phyloP scores from a whole-genome alignment of 345 rosid species.

The Lepidium sativum region DNA sequence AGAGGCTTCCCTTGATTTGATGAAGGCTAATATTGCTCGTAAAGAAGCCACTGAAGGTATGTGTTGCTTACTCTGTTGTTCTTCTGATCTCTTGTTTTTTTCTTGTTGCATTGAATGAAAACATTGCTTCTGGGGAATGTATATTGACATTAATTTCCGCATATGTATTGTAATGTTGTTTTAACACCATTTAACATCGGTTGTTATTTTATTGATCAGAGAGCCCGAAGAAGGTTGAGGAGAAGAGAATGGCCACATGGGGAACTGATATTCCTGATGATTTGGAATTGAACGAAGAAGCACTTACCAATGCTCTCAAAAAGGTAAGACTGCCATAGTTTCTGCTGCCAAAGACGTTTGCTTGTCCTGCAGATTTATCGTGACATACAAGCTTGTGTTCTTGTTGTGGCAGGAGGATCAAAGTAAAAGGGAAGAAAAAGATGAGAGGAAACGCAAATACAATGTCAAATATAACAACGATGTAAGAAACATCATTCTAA shows the following conservation, averaged over 20 bases:
- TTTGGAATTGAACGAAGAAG: slow-evolving; percentile 52
- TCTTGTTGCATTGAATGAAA: background rate
- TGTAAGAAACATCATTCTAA: slow-evolving; percentile 22
- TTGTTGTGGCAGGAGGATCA: slow-evolving; percentile 45
- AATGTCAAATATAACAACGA: slow-evolving; percentile 52
- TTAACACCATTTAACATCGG: background rate
- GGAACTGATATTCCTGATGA: slow-evolving; percentile 70
- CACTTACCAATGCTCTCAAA: slow-evolving; percentile 53
- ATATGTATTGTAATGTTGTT: background rate
- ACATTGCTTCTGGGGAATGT: background rate
- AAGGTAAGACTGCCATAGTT: slow-evolving; percentile 33
- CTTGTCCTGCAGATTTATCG: background rate
- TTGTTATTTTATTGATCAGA: slow-evolving; percentile 8
- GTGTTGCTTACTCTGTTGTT: slow-evolving; percentile 3
- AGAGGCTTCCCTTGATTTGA: slow-evolving; percentile 71
- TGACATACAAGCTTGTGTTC: background rate
- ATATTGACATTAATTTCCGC: background rate
- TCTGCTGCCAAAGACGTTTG: background rate
- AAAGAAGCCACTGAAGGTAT: slow-evolving; percentile 54
- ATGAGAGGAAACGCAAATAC: slow-evolving; percentile 61
- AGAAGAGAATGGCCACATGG: slow-evolving; percentile 67
- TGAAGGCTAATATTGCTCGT: slow-evolving; percentile 77
- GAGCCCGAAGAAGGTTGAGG: slow-evolving; percentile 37
- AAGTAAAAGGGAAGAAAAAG: slow-evolving; percentile 42
- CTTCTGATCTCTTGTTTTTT: background rate